Base-by-base conservation (phyloP, 1,284 basidiomycete genomes). In the Crucibulum parvulum region DNA sequence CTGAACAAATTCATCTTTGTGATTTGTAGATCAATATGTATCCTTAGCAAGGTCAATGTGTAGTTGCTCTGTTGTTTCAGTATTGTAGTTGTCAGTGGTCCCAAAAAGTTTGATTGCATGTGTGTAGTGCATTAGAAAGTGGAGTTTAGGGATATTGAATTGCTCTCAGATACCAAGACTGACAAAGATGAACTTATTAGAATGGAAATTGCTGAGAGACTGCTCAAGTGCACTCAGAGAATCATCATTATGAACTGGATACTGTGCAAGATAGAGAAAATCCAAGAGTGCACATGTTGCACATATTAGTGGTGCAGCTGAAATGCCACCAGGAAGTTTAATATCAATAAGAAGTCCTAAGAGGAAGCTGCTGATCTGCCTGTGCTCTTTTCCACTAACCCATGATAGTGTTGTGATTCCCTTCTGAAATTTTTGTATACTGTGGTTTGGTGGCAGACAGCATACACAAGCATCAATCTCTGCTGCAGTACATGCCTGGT, bases 351-450 rank as follows among this genome's bases (percentile, higher is more conserved):
- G 9, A 46, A 45, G 38, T 3, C 53, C 53, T 15, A 55, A 7
- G 16, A 51, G 34, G 45, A 47, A 35, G 37, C 50, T 41, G 13
- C n/a, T 72, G 31, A 79, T 76, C 31, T 75, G 67, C 37, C 65
- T 65, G 60, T 70, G 71, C 54, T 72, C 72, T 47, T 52, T 60
- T 18, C 74, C 72, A 38, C 64, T 72, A 16, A 71, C 67, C 9
- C 68, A 66, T 34, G 63, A 63, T 0, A 78, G 61, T 11, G 57
- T 48, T 1, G 67, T 66, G 38, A 82, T 77, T 0, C 81, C 81
- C 6, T 77, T 78, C 6, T 60, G 56, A 56, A 82, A 82, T 1
- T 69, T 56, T 1, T 72, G 68, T 7, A 78, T 64, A 41, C 74
- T 67, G 51, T 76, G 73, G 61, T 79, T 77, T 6, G 70, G 69